Evolutionary conservation across 2,329 filamentous ascomycete species (phyloP), one percentile per base, ranked within the genome.

Genomic region (Paraphaeosphaeria sporulosa): DNA sequence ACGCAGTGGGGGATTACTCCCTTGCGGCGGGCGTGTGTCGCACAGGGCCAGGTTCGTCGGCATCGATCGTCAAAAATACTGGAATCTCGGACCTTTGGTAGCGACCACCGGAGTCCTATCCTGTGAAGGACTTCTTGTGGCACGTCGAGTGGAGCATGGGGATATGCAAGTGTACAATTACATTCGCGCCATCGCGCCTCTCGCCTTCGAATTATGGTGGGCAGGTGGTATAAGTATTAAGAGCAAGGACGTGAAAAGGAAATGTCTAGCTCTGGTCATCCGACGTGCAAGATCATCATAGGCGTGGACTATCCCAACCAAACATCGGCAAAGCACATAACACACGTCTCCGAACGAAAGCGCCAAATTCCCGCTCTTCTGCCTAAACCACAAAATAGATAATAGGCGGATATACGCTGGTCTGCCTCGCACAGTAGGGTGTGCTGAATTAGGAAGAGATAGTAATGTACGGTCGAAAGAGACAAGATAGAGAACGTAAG

Each of bases 381-480:
- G 19, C 42, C 19, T 8, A 23, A 23, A 23, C 42, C 42, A n/a
- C 7, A 44, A 44, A 23, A 44, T 44, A 23, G 19, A 23, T 21
- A 10, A 19, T 19, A 19, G 23, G n/a, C 23, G 19, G 42, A 19
- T 43, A 19, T 43, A 10, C 19, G n/a, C 19, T 44, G 19, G 42
- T 21, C 19, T 23, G 42, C 19, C 19, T 44, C 19, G 42, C n/a
- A 34, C 27, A n/a, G 15, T 52, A 60, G 3, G 32, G 42, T 54
- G 49, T 60, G 58, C 44, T 30, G 43, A 62, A 54, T 59, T 54
- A 55, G n/a, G 58, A 15, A 51, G 23, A 30, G 27, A 32, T 46
- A 49, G 27, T 23, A 56, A 55, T 59, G 50, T 59, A 59, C 44
- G 38, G 34, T 25, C 49, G 40, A 50, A 57, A 42, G 9, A 30